Percentiles rank a stretch among this genome's conserved stretches.
These are phyloP conservation scores for Eucalyptus cloeziana DNA, from an alignment of 345 rosid genomes.

Conservation along the genomic window DNA sequence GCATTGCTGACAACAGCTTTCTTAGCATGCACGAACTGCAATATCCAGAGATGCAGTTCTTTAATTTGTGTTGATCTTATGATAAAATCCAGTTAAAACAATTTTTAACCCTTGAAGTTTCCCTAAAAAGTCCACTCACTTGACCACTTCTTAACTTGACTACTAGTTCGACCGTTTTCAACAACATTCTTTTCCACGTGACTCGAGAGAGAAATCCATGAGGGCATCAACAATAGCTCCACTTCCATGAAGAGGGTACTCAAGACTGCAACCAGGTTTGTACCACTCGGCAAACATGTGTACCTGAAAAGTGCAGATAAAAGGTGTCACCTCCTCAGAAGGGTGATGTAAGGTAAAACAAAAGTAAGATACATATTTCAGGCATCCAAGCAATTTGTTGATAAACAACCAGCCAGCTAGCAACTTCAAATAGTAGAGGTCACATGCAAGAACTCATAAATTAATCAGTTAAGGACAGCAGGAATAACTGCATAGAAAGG, in stretches of 20 bases:
- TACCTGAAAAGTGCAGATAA: constrained; percentile 26
- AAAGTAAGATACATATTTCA: neutral
- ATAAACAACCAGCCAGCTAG: neutral
- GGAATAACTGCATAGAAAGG: neutral
- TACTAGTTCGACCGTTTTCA: constrained; percentile 66
- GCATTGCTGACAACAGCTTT: constrained; percentile 91
- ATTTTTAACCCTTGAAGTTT: neutral
- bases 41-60: neutral
- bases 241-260: constrained; percentile 76
- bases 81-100: neutral
- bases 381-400: neutral
- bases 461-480: neutral
- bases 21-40: constrained; percentile 69
- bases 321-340: neutral
- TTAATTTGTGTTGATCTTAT: neutral
- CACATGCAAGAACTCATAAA: neutral
- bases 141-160: constrained; percentile 76
- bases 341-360: neutral
- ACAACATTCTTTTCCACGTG: constrained; percentile 70
- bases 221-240: constrained; percentile 82
- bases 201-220: constrained; percentile 54
- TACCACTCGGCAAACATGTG: constrained; percentile 99
- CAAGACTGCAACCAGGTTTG: constrained; percentile 75
- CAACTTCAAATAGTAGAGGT: neutral
- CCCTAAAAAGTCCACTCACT: constrained; percentile 23